Base-by-base conservation (phyloP, 768 basidiomycete species). In the Leucocoprinus birnbaumii region DNA sequence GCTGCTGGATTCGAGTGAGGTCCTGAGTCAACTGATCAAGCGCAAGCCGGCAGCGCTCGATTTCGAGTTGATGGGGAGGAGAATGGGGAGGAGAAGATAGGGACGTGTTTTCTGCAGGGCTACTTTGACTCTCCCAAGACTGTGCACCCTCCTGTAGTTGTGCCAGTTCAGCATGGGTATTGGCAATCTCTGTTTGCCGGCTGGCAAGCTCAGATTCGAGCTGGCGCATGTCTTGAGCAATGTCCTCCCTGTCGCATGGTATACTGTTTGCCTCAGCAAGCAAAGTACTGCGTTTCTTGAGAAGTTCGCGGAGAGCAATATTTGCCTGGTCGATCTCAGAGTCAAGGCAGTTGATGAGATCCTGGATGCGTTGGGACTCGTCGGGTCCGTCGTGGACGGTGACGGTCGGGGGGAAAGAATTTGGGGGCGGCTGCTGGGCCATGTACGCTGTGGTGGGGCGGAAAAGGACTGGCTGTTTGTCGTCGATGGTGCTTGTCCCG, bases 251-350 rank as follows among this genome's bases (percentile, higher is more conserved):
- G 48, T 55, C 40, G 31, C 47, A 43, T 18, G 54, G 54, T 41
- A 49, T 44, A 25, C 43, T 48, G 48, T 48, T 55, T 6, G 54
- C 54, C 47, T 49, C 54, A 13, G 54, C 54, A 21, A 55, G 48
- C 21, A 55, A 44, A 21, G n/a, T 49, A 21, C 54, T 55, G 40
- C 54, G 54, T n/a, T 48, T 48, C 47, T 55, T 42, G 26, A 55
- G 54, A 31, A 55, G 54, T 35, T 55, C 54, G 19, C 54, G 54
- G 22, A 55, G 54, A 41, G 44, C 47, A 34, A 48, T 48, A 34
- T 55, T 55, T 2, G 54, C 54, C 47, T 55, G 54, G 54, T 55
- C 47, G 40, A 55, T 55, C 41, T 55, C 54, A n/a, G 38, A 48
- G 54, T 55, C 54, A 40, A 55, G 54, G 19, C 47, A 55, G 16